Evolutionary conservation across 23 red algal species (phyloP).

Genomic region (Chondrus crispus): DNA sequence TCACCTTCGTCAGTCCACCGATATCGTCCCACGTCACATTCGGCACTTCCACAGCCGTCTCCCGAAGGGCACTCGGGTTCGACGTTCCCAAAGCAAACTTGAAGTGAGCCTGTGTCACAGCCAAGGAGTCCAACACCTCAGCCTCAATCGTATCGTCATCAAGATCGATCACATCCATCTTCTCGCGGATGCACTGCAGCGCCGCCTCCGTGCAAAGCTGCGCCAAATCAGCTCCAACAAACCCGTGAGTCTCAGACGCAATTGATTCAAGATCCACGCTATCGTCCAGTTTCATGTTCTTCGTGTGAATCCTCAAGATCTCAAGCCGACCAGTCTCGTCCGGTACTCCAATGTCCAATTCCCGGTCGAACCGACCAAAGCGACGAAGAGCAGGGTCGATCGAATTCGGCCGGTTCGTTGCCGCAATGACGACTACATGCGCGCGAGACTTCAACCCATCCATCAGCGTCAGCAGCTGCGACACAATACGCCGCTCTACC

Average conservation of each 20-base stretch:
- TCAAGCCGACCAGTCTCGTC: constrained; percentile 98
- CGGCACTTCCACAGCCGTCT: constrained; percentile 96
- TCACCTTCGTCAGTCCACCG: constrained; percentile 96
- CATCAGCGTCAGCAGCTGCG: constrained; percentile 99
- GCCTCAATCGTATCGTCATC: constrained; percentile 99
- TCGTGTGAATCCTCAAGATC: constrained; percentile 98
- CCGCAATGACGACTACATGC: constrained; percentile 98
- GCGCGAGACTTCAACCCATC: constrained; percentile 95
- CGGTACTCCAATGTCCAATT: constrained; percentile 98
- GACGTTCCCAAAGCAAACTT: constrained; percentile 94
- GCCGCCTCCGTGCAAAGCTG: constrained; percentile 98
- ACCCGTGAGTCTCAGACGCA: constrained; percentile 94
- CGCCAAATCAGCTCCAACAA: constrained; percentile 96
- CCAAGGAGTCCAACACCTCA: constrained; percentile 91
- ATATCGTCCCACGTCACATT: constrained; percentile 99
- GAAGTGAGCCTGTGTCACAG: constrained; percentile 97
- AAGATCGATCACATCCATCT: constrained; percentile 99
- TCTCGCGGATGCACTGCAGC: constrained; percentile 98
- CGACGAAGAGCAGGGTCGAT: constrained; percentile 98
- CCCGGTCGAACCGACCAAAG: constrained; percentile 98
- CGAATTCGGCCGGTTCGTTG: constrained; percentile 96
- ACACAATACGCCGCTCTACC: constrained; percentile 98
- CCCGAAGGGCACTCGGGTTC: constrained; percentile 94
- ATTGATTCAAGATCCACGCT: constrained; percentile 90
- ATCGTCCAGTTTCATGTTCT: constrained; percentile 98